These are phyloP conservation scores for Leptomonas seymouri DNA, from an alignment of 208 protist genomes.

Conservation along the genomic window DNA sequence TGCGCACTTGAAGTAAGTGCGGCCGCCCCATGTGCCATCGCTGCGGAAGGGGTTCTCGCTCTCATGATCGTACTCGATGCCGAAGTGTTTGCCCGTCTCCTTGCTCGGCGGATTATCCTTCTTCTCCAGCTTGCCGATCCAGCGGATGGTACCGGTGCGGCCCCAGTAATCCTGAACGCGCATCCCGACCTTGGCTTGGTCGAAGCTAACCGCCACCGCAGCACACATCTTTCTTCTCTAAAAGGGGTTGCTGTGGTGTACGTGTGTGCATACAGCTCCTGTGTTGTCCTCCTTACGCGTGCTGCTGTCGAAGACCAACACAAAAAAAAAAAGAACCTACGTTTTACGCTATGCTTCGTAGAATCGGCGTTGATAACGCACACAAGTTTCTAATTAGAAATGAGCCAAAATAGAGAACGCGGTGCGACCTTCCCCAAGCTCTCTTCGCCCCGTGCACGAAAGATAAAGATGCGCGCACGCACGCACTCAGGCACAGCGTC, in stretches of 20 bases:
- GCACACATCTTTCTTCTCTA: constrained; percentile 17
- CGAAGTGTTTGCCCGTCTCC: constrained; percentile 53
- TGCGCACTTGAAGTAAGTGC: constrained; percentile 60
- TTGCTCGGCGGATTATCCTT: constrained; percentile 53
- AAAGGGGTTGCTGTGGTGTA: neutral
- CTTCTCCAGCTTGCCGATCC: constrained; percentile 66
- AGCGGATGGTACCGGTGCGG: constrained; percentile 58
- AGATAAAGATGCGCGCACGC: too few relatives aligned
- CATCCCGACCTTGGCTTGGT: constrained; percentile 59
- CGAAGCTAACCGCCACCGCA: constrained; percentile 18
- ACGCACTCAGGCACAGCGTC: too few relatives aligned
- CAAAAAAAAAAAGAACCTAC: too few relatives aligned
- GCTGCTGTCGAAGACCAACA: too few relatives aligned
- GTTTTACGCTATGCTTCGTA: too few relatives aligned
- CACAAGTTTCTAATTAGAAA: too few relatives aligned
- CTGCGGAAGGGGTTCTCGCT: constrained; percentile 47
- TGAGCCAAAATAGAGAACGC: too few relatives aligned
- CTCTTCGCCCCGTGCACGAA: too few relatives aligned
- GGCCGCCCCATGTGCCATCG: constrained; percentile 62
- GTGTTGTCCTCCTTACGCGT: too few relatives aligned
- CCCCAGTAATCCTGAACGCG: constrained; percentile 83
- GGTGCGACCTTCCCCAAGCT: too few relatives aligned
- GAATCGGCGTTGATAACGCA: too few relatives aligned
- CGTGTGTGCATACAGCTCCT: neutral
- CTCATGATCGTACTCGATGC: constrained; percentile 71